These are phyloP conservation scores for Mollisiaceae sp. DNA, from an alignment of 2,329 filamentous ascomycete species.

Conservation along the genomic window DNA sequence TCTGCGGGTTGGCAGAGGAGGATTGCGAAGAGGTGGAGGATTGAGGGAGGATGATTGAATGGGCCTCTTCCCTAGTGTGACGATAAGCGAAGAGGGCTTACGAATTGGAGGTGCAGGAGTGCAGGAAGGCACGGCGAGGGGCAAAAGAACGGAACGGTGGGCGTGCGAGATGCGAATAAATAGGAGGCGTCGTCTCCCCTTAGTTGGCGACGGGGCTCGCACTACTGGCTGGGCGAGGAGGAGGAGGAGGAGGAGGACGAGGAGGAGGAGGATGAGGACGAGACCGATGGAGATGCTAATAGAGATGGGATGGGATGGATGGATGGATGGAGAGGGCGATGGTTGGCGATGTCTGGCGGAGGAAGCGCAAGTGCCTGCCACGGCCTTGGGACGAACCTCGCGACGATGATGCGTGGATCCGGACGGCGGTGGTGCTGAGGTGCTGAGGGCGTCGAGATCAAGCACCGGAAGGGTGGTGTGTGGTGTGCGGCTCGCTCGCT, in stretches of 20 bases:
- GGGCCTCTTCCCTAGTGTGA: conserved; percentile 26
- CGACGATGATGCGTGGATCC: background rate
- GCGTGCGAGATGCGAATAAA: background rate
- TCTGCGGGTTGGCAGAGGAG: conserved; percentile 14
- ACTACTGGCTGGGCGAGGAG: background rate
- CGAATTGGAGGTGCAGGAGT: conserved; percentile 27
- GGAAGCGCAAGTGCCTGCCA: background rate
- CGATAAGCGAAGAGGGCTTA: conserved; percentile 35
- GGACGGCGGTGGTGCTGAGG: background rate
- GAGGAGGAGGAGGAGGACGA: background rate
- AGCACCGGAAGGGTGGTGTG: background rate
- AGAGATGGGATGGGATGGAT: no score
- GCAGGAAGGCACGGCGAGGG: conserved; percentile 3
- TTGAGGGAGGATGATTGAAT: conserved; percentile 8
- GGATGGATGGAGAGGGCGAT: background rate
- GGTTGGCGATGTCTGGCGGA: background rate
- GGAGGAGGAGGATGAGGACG: background rate
- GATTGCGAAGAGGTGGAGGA: conserved; percentile 4
- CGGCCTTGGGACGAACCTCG: background rate
- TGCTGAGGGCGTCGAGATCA: background rate
- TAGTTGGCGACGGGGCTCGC: background rate
- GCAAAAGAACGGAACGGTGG: background rate
- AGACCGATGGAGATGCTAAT: background rate
- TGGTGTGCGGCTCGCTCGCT: conserved; percentile 2
- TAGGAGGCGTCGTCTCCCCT: conserved; percentile 2